These are phyloP conservation scores for Polygonum aviculare DNA, from an alignment of 148 eudicot species.

Conservation along the genomic window DNA sequence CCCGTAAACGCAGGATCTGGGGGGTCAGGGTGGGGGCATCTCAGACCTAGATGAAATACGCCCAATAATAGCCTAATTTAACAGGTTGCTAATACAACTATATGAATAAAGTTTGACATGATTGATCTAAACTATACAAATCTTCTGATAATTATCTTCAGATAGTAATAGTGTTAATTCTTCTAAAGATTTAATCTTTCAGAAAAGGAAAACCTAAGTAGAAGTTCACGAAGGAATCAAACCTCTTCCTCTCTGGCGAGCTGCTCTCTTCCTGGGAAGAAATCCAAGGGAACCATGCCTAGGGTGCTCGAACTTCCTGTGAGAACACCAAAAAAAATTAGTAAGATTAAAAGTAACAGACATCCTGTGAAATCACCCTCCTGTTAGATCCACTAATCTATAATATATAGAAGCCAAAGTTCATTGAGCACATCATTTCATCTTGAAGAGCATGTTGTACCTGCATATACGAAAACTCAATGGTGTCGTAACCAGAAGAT, in stretches of 20 bases:
- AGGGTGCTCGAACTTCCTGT: constrained; percentile 88
- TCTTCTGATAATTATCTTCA: no score
- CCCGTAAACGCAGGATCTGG: no score
- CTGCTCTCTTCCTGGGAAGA: constrained; percentile 74
- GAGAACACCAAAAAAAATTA: constrained; percentile 18
- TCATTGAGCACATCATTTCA: no score
- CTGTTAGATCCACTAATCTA: neutral
- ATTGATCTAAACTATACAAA: no score
- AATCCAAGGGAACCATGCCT: constrained; percentile 81
- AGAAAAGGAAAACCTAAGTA: neutral
- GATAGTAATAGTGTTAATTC: no score
- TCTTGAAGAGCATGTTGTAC: constrained; percentile 19
- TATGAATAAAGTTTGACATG: no score
- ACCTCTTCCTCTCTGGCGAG: constrained; percentile 66
- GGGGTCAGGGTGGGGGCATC: no score
- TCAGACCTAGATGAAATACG: no score
- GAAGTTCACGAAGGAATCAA: neutral
- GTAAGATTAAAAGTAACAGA: no score
- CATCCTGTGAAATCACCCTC: neutral
- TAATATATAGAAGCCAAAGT: no score
- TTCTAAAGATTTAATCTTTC: neutral
- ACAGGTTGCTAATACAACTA: no score
- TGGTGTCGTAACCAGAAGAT: constrained; percentile 48
- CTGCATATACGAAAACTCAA: constrained; percentile 89
- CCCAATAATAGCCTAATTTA: no score